Percentiles rank a stretch among this genome's conserved stretches.
Conservation (phyloP, 208 protist species). For the Leishmania tarentolae region DNA sequence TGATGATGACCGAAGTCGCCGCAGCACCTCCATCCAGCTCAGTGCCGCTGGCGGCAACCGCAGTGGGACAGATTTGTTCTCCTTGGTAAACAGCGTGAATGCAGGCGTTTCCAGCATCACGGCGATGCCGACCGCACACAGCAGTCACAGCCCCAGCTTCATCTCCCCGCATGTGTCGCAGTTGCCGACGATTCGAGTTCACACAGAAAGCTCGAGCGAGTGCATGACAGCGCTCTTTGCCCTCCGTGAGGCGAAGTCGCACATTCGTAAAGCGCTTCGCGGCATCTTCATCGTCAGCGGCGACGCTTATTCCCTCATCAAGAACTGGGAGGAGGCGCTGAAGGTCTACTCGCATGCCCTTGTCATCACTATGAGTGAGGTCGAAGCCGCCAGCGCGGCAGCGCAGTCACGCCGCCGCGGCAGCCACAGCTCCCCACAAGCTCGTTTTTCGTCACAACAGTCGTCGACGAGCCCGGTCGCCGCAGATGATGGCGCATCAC, state of each 20-base stretch:
- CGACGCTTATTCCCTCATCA: conserved; percentile 60
- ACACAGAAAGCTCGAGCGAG: conserved; percentile 58
- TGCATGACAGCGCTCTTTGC: conserved; percentile 60
- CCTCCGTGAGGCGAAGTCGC: conserved; percentile 43
- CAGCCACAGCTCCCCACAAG: conserved; percentile 10
- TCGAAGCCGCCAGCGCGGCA: conserved; percentile 37
- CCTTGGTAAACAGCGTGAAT: not conserved
- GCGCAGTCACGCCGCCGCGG: conserved; percentile 13
- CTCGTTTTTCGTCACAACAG: not conserved
- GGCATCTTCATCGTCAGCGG: conserved; percentile 71
- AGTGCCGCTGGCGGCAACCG: not conserved
- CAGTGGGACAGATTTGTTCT: not conserved
- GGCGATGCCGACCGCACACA: conserved; percentile 1
- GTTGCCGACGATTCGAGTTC: conserved; percentile 16
- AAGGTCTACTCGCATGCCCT: conserved; percentile 81
- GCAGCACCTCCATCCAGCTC: conserved; percentile 14
- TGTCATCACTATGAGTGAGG: conserved; percentile 57
- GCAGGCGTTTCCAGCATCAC: conserved; percentile 1
- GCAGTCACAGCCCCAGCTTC: conserved; percentile 5
- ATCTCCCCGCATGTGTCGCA: not conserved
- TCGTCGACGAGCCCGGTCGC: conserved; percentile 4
- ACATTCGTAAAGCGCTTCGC: conserved; percentile 57
- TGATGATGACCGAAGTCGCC: conserved; percentile 20
- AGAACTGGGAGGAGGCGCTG: conserved; percentile 77
- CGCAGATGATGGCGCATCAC: conserved; percentile 2